Evolutionary conservation across 192 early-diverging fungal species (phyloP).

Genomic region (Diversispora eburnea): DNA sequence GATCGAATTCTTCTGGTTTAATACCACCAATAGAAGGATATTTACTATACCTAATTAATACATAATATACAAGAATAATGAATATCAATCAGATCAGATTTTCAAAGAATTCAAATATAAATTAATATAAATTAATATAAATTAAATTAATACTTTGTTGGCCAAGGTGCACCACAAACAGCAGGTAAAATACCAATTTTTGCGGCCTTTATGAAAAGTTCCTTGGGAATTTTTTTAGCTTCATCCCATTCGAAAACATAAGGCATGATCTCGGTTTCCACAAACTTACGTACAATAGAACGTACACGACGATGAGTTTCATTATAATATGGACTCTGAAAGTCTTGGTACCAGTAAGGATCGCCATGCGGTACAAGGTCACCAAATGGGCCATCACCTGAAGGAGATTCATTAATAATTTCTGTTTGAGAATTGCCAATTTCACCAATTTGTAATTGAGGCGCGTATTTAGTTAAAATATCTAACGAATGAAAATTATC

Average conservation of each 20-base stretch:
- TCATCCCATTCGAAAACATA: slow-evolving; percentile 80
- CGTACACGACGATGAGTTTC: slow-evolving; percentile 65
- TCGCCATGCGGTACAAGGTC: slow-evolving; percentile 75
- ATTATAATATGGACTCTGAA: slow-evolving; percentile 74
- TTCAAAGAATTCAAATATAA: no score
- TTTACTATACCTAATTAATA: slow-evolving; percentile 1
- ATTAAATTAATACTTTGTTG: slow-evolving; percentile 8
- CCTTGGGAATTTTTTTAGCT: slow-evolving; percentile 69
- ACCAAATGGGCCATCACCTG: slow-evolving; percentile 62
- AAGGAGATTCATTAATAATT: slow-evolving; percentile 32
- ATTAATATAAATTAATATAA: no score
- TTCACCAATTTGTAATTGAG: slow-evolving; percentile 60
- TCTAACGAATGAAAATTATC: slow-evolving; percentile 75
- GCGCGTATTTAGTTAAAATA: slow-evolving; percentile 61
- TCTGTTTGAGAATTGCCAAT: slow-evolving; percentile 47
- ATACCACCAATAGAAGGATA: slow-evolving; percentile 48
- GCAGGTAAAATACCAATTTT: slow-evolving; percentile 69
- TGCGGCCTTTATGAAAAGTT: slow-evolving; percentile 69
- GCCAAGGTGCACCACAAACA: slow-evolving; percentile 45
- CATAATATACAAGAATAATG: no score
- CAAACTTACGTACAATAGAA: slow-evolving; percentile 61
- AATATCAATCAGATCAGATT: no score
- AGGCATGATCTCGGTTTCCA: slow-evolving; percentile 77
- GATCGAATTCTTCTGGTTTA: slow-evolving; percentile 53
- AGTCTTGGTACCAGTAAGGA: slow-evolving; percentile 72